A percentile compares a stretch with the other conserved stretches of the same genome.
These are phyloP conservation scores for Domatiomyces globalis DNA, from an alignment of 2,329 filamentous ascomycete species.

Conservation along the genomic window DNA sequence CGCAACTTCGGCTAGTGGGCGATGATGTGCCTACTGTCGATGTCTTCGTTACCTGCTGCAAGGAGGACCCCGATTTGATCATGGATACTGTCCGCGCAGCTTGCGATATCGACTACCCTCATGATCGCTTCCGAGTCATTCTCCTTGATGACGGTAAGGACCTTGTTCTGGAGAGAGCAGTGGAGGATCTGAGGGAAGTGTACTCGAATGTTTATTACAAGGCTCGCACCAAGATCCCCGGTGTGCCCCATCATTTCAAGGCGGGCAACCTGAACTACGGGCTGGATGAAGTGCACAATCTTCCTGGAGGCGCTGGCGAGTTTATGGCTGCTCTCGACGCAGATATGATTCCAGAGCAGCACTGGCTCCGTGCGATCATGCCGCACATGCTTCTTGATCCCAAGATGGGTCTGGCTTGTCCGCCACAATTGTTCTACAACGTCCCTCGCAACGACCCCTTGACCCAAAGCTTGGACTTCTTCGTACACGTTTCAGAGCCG, in stretches of 20 bases:
- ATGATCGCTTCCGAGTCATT: conserved; percentile 39
- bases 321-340: conserved; percentile 30
- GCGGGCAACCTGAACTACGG: conserved; percentile 38
- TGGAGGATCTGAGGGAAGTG: conserved; percentile 23
- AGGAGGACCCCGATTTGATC: conserved; percentile 41
- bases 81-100: conserved; percentile 42
- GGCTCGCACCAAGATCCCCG: conserved; percentile 28
- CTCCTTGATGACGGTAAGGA: conserved; percentile 38
- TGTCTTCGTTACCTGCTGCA: conserved; percentile 43
- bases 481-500: conserved; percentile 19
- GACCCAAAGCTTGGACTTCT: conserved; percentile 21
- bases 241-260: conserved; percentile 20
- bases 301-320: conserved; percentile 42
- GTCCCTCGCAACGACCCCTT: conserved; percentile 20
- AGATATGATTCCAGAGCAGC: conserved; percentile 23
- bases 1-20: conserved; percentile 31
- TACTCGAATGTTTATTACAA: conserved; percentile 32
- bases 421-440: conserved; percentile 23
- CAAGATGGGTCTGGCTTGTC: conserved; percentile 24
- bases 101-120: conserved; percentile 40
- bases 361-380: conserved; percentile 21
- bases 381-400: conserved; percentile 19
- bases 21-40: conserved; percentile 42
- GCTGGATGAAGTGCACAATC: conserved; percentile 35
- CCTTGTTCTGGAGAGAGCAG: conserved; percentile 24